A percentile compares a stretch with the other conserved stretches of the same genome.
These are phyloP conservation scores for Phialophora verrucosa DNA, from an alignment of 2,329 filamentous ascomycete species.

Conservation along the genomic window DNA sequence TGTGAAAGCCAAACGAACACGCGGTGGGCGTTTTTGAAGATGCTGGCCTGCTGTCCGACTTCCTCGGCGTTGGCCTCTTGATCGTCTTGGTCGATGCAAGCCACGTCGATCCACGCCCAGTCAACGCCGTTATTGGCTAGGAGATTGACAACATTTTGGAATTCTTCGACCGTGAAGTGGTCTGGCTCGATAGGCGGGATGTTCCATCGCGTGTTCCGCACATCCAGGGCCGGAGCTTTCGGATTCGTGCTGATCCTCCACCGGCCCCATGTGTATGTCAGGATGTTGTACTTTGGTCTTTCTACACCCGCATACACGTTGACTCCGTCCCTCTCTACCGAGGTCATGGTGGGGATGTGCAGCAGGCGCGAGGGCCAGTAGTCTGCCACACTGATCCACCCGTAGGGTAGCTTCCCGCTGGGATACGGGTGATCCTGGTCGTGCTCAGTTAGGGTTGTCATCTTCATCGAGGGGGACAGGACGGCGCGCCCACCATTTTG, in stretches of 20 bases:
- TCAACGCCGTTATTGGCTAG: background rate
- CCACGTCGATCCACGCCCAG: background rate
- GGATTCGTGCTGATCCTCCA: background rate
- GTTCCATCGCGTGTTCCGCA: background rate
- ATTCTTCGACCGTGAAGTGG: background rate
- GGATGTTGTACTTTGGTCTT: background rate
- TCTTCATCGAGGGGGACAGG: no score
- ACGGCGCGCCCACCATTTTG: no score
- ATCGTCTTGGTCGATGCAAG: background rate
- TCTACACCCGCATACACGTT: background rate
- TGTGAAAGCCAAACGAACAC: background rate
- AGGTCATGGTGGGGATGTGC: background rate
- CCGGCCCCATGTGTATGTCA: conserved; percentile 1
- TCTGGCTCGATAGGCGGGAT: background rate
- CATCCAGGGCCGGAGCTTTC: no score
- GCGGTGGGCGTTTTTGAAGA: background rate
- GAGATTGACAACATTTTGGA: background rate
- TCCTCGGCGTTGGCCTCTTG: background rate
- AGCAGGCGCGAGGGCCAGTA: background rate
- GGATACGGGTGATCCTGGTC: no score
- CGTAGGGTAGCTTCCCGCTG: no score
- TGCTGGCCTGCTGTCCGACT: background rate
- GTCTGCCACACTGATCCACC: no score
- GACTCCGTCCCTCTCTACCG: background rate
- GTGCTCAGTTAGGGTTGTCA: no score